Conservation (phyloP, 2,329 filamentous ascomycete species). For the Didymella sp. region DNA sequence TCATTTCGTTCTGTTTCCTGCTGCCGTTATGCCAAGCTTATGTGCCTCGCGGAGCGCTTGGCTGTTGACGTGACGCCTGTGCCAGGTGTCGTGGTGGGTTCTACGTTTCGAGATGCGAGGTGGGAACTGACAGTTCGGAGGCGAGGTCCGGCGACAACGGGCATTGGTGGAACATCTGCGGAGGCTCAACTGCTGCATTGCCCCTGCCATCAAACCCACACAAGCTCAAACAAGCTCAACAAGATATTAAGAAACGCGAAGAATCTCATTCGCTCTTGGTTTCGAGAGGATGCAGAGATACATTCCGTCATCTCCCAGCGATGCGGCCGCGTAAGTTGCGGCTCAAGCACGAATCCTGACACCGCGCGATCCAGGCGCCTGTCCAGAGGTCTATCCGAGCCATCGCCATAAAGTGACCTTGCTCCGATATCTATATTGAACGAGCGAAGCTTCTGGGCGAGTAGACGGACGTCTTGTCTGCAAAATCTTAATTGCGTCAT, state of each 20-base stretch:
- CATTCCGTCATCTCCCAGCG: conserved; percentile 15
- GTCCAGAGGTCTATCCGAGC: not conserved
- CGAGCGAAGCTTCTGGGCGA: not conserved
- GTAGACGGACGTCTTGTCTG: no score
- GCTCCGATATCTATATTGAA: not conserved
- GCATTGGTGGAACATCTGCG: conserved; percentile 21
- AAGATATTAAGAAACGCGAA: conserved; percentile 4
- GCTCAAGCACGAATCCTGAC: conserved; percentile 11
- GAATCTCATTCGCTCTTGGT: conserved; percentile 10
- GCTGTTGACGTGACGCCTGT: conserved; percentile 13
- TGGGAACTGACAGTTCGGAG: conserved; percentile 5
- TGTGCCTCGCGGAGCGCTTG: not conserved
- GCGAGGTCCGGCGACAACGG: conserved; percentile 1
- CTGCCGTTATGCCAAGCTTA: conserved; percentile 1
- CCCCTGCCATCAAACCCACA: conserved; percentile 17
- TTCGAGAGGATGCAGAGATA: conserved; percentile 4
- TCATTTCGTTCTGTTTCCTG: conserved; percentile 9
- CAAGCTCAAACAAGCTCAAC: conserved; percentile 15
- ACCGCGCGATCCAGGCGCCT: not conserved
- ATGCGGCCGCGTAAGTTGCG: conserved; percentile 12
- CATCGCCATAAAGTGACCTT: not conserved
- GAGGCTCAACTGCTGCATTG: conserved; percentile 11
- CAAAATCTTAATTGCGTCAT: no score
- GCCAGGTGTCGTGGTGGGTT: not conserved
- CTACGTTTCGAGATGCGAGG: not conserved